These are phyloP conservation scores for Leccinum boreale DNA, from an alignment of 768 basidiomycete genomes.

Conservation along the genomic window DNA sequence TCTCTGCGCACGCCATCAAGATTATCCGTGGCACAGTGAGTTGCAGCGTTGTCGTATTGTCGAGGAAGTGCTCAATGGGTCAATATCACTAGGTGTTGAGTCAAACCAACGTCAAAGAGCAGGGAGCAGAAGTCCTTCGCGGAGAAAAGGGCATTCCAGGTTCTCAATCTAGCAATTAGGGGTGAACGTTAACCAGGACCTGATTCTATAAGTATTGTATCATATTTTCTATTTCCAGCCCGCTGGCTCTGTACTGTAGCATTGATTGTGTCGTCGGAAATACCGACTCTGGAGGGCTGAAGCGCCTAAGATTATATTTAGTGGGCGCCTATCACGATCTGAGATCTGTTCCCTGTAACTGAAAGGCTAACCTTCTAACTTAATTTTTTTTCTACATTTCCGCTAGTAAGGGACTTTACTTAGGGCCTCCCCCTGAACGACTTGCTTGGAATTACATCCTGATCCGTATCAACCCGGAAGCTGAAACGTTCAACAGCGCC, in stretches of 20 bases:
- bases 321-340: conserved; percentile 12
- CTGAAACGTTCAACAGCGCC: not conserved
- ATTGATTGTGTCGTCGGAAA: not conserved
- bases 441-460: not conserved
- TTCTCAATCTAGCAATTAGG: conserved; percentile 23
- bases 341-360: conserved; percentile 12
- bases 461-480: not conserved
- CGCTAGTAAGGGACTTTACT: not conserved
- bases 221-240: not conserved
- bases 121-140: conserved; percentile 51
- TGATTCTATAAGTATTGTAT: not conserved
- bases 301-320: not conserved
- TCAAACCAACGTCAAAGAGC: conserved; percentile 45
- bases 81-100: conserved; percentile 20
- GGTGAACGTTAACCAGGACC: not conserved
- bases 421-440: not conserved
- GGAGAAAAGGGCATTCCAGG: conserved; percentile 41
- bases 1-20: conserved; percentile 4
- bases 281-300: not conserved
- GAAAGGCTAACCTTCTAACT: conserved; percentile 22
- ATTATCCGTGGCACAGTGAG: conserved; percentile 31
- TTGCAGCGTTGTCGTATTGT: conserved; percentile 1
- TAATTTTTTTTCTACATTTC: not conserved
- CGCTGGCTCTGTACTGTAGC: conserved; percentile 6
- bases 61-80: not conserved